phyloP scores from a whole-genome alignment of 2,329 filamentous ascomycete genomes.

The Cadophora luteo-olivacea region DNA sequence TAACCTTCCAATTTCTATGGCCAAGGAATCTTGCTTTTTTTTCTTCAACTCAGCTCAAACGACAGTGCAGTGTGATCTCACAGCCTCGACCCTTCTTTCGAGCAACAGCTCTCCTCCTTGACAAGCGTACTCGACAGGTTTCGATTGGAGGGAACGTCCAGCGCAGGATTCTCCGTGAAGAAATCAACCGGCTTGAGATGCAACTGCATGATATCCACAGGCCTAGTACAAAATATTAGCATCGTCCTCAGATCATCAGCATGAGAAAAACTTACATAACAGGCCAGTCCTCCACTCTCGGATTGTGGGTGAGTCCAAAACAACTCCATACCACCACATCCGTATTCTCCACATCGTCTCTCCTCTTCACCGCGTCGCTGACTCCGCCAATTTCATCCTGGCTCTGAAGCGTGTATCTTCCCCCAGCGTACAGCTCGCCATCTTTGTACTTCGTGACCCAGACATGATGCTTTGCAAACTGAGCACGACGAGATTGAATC shows the following conservation, averaged over 20 bases:
- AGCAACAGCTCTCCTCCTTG: constrained; percentile 19
- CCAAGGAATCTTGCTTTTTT: too few relatives aligned
- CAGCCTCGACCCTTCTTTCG: constrained; percentile 19
- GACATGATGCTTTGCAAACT: constrained; percentile 85
- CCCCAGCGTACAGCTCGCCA: constrained; percentile 45
- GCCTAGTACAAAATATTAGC: constrained; percentile 44
- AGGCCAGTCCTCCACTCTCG: constrained; percentile 86
- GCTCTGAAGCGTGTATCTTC: constrained; percentile 45
- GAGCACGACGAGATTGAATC: constrained; percentile 89
- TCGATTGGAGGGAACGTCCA: constrained; percentile 73
- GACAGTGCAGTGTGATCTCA: too few relatives aligned
- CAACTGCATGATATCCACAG: constrained; percentile 81
- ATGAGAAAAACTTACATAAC: constrained; percentile 66
- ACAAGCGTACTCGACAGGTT: constrained; percentile 31
- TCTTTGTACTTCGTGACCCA: constrained; percentile 85
- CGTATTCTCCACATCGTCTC: constrained; percentile 86
- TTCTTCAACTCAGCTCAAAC: too few relatives aligned
- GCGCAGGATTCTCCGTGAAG: constrained; percentile 60
- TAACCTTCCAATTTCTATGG: too few relatives aligned
- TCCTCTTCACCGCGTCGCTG: constrained; percentile 77
- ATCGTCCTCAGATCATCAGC: neutral
- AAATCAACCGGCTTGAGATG: constrained; percentile 67
- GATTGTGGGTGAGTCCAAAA: constrained; percentile 89
- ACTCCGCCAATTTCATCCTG: constrained; percentile 39
- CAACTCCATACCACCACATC: constrained; percentile 93